These are phyloP conservation scores for Arthrobotrys musiformis DNA, from an alignment of 2,329 filamentous ascomycete genomes.

Conservation along the genomic window DNA sequence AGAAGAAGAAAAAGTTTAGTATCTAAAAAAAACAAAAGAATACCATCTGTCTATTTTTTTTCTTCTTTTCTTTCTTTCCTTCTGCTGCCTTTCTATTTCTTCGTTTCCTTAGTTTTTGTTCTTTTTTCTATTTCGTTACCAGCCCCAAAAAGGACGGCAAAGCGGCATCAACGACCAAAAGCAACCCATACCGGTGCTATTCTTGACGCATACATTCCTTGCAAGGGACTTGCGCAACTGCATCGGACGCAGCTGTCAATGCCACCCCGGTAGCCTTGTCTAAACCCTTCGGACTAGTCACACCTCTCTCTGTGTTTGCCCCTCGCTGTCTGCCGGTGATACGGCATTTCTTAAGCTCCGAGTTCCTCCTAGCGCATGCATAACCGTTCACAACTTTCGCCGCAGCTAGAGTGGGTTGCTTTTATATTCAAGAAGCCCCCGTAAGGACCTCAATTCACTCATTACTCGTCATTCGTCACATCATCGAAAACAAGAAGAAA, in stretches of 20 bases:
- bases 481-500: neutral
- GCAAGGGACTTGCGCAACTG: conserved; percentile 24
- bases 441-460: conserved; percentile 24
- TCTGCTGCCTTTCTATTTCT: conserved; percentile 17
- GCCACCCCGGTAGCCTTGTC: neutral
- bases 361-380: conserved; percentile 51
- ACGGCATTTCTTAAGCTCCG: conserved; percentile 32
- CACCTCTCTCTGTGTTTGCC: conserved; percentile 25
- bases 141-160: conserved; percentile 29
- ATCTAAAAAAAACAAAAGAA: conserved; percentile 46
- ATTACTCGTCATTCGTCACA: conserved; percentile 12
- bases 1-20: conserved; percentile 12
- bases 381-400: conserved; percentile 32
- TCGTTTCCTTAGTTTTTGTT: neutral
- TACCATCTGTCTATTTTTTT: conserved; percentile 21
- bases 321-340: conserved; percentile 7
- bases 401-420: conserved; percentile 42
- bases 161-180: conserved; percentile 1
- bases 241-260: conserved; percentile 13
- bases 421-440: conserved; percentile 46
- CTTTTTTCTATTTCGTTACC: conserved; percentile 20
- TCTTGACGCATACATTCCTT: conserved; percentile 29
- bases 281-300: neutral
- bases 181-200: conserved; percentile 22
- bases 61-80: conserved; percentile 19